Conservation (phyloP, 805 yeast genomes). For the Yarrowia hollandica region DNA sequence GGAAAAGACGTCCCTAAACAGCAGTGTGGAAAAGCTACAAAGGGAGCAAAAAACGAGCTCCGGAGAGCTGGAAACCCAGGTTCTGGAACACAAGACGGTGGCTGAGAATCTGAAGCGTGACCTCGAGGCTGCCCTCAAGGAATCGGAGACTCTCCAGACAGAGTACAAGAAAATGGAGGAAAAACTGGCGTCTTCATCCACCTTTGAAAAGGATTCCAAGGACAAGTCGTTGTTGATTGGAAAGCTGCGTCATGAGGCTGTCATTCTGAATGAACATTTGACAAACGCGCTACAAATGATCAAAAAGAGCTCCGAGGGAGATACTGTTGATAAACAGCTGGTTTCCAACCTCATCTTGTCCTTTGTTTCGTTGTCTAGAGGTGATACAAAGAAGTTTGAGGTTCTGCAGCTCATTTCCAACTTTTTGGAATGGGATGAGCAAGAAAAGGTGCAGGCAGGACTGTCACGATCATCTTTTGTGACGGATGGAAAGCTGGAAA, state of each 20-base stretch:
- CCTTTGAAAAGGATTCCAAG: constrained; percentile 56
- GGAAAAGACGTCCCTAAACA: not conserved
- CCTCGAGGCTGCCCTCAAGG: constrained; percentile 32
- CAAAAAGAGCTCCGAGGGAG: constrained; percentile 72
- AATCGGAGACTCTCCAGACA: constrained; percentile 33
- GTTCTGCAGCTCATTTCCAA: constrained; percentile 81
- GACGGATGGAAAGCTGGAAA: constrained; percentile 21
- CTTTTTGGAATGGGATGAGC: constrained; percentile 85
- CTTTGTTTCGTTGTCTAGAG: constrained; percentile 83
- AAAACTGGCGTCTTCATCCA: constrained; percentile 38
- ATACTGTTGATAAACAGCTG: constrained; percentile 81
- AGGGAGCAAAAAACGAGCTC: not conserved
- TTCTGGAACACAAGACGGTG: constrained; percentile 16
- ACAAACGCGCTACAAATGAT: constrained; percentile 89
- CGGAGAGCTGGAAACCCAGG: constrained; percentile 14
- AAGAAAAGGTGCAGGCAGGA: constrained; percentile 41
- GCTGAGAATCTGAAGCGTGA: constrained; percentile 34
- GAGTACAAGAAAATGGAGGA: constrained; percentile 42
- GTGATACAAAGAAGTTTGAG: constrained; percentile 92
- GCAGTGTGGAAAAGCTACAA: not conserved
- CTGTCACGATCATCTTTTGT: constrained; percentile 34
- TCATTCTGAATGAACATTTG: constrained; percentile 87
- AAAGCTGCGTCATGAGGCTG: constrained; percentile 90
- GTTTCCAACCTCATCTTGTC: constrained; percentile 83
- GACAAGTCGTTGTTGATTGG: constrained; percentile 81